Evolutionary conservation across 805 yeast species (phyloP).

Genomic region (Blastobotrys attinorum): DNA sequence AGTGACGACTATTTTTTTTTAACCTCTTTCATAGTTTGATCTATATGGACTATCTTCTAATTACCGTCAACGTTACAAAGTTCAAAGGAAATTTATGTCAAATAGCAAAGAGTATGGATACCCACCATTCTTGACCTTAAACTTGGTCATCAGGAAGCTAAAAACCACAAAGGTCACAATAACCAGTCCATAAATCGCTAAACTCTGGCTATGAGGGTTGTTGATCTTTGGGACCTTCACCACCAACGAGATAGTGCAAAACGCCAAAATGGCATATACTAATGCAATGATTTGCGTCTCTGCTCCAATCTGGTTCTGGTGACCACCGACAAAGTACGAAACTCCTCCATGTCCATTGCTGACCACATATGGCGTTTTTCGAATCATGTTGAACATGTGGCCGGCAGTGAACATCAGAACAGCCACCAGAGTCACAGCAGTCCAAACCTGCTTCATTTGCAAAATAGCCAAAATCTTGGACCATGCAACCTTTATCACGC

Average conservation of each 20-base stretch:
- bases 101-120: conserved; percentile 65
- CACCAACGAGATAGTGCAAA: conserved; percentile 50
- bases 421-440: conserved; percentile 50
- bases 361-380: conserved; percentile 53
- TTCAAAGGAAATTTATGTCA: too few relatives aligned
- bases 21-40: background rate
- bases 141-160: conserved; percentile 58
- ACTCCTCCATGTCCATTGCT: conserved; percentile 34
- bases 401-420: conserved; percentile 75
- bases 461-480: conserved; percentile 34
- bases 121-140: conserved; percentile 60
- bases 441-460: conserved; percentile 61
- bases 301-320: conserved; percentile 70
- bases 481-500: conserved; percentile 16
- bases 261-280: conserved; percentile 60
- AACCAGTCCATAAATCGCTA: conserved; percentile 40
- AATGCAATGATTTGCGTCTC: conserved; percentile 84
- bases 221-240: conserved; percentile 46
- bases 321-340: conserved; percentile 55
- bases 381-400: conserved; percentile 86
- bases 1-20: background rate
- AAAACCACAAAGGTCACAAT: conserved; percentile 46
- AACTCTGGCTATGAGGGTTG: conserved; percentile 39
- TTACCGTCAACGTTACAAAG: too few relatives aligned
- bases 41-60: conserved; percentile 9